Conservation (phyloP, 768 basidiomycete genomes). For the Serendipita indica region DNA sequence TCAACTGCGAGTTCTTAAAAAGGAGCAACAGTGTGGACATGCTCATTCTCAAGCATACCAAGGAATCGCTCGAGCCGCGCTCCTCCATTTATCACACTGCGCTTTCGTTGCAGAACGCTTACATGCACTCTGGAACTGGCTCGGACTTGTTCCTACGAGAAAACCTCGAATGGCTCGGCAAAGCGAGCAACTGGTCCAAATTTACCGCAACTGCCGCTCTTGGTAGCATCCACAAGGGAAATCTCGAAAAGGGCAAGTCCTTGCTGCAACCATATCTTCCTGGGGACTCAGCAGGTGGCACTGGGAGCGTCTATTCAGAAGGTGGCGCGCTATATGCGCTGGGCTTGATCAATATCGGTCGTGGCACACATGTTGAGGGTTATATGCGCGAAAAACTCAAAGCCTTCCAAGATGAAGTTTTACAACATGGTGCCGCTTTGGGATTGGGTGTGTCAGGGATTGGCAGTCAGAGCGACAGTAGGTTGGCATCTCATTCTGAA, state of each 20-base stretch:
- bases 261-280: slow-evolving; percentile 93
- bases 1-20: slow-evolving; percentile 91
- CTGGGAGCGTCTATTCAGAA: slow-evolving; percentile 73
- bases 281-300: slow-evolving; percentile 46
- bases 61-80: slow-evolving; percentile 83
- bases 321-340: slow-evolving; percentile 93
- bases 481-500: slow-evolving; percentile 12
- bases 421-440: slow-evolving; percentile 93
- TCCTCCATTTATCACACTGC: slow-evolving; percentile 97
- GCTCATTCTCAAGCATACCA: slow-evolving; percentile 81
- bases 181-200: slow-evolving; percentile 96
- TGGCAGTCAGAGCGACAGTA: slow-evolving; percentile 65
- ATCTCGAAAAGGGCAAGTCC: slow-evolving; percentile 81
- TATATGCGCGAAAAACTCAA: slow-evolving; percentile 73
- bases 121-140: slow-evolving; percentile 96
- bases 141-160: slow-evolving; percentile 88
- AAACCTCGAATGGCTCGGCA: slow-evolving; percentile 90
- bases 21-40: slow-evolving; percentile 88
- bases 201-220: slow-evolving; percentile 95
- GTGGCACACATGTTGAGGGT: slow-evolving; percentile 58
- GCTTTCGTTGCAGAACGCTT: slow-evolving; percentile 90
- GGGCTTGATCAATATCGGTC: slow-evolving; percentile 87
- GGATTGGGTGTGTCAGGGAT: slow-evolving; percentile 94
- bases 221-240: slow-evolving; percentile 95
- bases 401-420: slow-evolving; percentile 58